Percentiles rank a stretch among this genome's conserved stretches.
Evolutionary conservation across 345 rosid genomes (phyloP).

Genomic region (Zanthoxylum bungeanum): DNA sequence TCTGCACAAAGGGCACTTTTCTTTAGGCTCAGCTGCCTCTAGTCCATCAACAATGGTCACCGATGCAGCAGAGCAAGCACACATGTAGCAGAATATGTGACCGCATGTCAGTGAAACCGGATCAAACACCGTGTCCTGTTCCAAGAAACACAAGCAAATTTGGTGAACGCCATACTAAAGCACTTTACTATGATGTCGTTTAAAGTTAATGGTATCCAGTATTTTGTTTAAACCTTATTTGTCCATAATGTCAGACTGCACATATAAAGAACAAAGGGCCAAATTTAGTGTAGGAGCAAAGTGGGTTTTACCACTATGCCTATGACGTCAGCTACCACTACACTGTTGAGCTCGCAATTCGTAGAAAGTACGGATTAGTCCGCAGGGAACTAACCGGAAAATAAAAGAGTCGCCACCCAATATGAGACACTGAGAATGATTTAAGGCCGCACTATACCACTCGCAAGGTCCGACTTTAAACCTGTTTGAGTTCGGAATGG

Average conservation of each 20-base stretch:
- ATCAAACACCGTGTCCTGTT: constrained; percentile 91
- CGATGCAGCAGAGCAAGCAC: constrained; percentile 96
- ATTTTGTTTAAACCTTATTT: background rate
- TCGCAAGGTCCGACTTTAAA: too few species aligned
- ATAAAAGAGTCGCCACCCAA: too few species aligned
- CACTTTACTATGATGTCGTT: background rate
- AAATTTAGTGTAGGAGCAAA: too few species aligned
- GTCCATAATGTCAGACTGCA: background rate
- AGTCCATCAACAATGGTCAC: constrained; percentile 76
- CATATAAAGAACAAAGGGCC: background rate
- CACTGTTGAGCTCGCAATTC: too few species aligned
- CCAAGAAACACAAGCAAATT: background rate
- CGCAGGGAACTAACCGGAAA: too few species aligned
- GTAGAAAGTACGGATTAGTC: too few species aligned
- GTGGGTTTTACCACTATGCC: too few species aligned
- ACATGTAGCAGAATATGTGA: constrained; percentile 89
- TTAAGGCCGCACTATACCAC: too few species aligned
- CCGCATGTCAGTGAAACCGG: constrained; percentile 85
- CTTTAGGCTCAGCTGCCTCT: constrained; percentile 53
- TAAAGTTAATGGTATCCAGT: background rate
- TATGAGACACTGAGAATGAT: too few species aligned
- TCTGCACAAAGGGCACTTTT: constrained; percentile 88
- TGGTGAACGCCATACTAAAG: background rate
- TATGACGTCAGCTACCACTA: too few species aligned
- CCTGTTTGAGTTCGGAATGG: too few species aligned